phyloP scores from a whole-genome alignment of 2,329 filamentous ascomycete species.

The Rhexocercosporidium sp. region DNA sequence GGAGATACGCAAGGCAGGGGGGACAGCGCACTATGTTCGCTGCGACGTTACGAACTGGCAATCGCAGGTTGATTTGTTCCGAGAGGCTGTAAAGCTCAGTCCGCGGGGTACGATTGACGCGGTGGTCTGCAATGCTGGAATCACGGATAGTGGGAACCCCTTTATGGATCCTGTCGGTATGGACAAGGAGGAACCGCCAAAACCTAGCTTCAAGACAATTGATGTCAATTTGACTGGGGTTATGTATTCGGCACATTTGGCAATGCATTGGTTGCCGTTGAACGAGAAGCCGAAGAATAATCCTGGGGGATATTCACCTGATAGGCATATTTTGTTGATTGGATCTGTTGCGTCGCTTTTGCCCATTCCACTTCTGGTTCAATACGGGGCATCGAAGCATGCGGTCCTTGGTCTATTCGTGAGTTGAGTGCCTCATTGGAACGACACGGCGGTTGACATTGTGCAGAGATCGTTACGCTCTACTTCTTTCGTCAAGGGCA shows the following conservation, averaged over 20 bases:
- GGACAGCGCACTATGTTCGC: conserved; percentile 59
- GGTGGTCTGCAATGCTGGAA: conserved; percentile 71
- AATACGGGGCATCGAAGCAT: conserved; percentile 69
- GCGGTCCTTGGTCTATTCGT: conserved; percentile 58
- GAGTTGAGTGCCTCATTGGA: not conserved
- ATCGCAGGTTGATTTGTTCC: conserved; percentile 68
- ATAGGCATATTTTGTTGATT: conserved; percentile 66
- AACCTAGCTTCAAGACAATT: conserved; percentile 58
- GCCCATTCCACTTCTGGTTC: conserved; percentile 47
- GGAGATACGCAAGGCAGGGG: conserved; percentile 51
- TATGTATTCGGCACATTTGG: conserved; percentile 69
- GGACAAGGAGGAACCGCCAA: conserved; percentile 50
- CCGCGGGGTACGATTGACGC: conserved; percentile 62
- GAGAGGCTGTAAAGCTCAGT: conserved; percentile 58
- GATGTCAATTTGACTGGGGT: conserved; percentile 69
- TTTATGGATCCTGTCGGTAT: conserved; percentile 53
- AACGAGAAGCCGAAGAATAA: conserved; percentile 51
- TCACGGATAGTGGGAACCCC: conserved; percentile 49
- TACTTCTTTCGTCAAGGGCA: conserved; percentile 53
- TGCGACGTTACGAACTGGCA: conserved; percentile 71
- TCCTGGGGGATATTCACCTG: conserved; percentile 45
- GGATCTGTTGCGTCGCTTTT: conserved; percentile 63
- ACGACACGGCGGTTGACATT: conserved; percentile 50
- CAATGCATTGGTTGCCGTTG: conserved; percentile 60
- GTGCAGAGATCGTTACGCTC: conserved; percentile 55